Percentiles rank a stretch among this genome's conserved stretches.
Evolutionary conservation across 1,284 basidiomycete species (phyloP).

Genomic region (Pyrrhoderma noxium): DNA sequence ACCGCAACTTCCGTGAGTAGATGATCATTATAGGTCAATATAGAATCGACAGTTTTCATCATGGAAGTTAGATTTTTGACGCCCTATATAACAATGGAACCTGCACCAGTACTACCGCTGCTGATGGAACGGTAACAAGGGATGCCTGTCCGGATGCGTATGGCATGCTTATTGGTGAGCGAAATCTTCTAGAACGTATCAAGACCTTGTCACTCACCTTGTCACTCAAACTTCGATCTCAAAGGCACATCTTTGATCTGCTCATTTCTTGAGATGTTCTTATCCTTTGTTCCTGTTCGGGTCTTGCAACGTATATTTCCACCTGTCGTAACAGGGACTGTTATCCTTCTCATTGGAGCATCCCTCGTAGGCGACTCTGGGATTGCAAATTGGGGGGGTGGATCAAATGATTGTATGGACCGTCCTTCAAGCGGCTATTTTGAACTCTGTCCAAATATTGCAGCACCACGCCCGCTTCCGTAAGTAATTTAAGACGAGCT

Average conservation of each 20-base stretch:
- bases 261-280: slow-evolving; percentile 71
- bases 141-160: slow-evolving; percentile 75
- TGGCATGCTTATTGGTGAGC: slow-evolving; percentile 62
- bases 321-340: slow-evolving; percentile 74
- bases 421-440: slow-evolving; percentile 61
- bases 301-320: slow-evolving; percentile 68
- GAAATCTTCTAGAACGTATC: too few species aligned
- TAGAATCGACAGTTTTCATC: background rate
- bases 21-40: slow-evolving; percentile 11
- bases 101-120: slow-evolving; percentile 52
- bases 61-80: slow-evolving; percentile 42
- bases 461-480: slow-evolving; percentile 50
- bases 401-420: slow-evolving; percentile 58
- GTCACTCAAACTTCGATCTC: background rate
- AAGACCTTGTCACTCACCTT: background rate
- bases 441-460: slow-evolving; percentile 60
- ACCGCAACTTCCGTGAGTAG: slow-evolving; percentile 57
- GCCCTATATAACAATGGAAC: slow-evolving; percentile 75
- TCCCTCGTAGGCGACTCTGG: slow-evolving; percentile 70
- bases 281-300: slow-evolving; percentile 67
- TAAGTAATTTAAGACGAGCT: slow-evolving; percentile 26
- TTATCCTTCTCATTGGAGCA: slow-evolving; percentile 72
- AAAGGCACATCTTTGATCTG: slow-evolving; percentile 72
- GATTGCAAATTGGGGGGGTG: slow-evolving; percentile 78
- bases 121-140: slow-evolving; percentile 55